Evolutionary conservation across 148 eudicot species (phyloP), one percentile per base, ranked within the genome.

Genomic region (Vaccinium corymbosum): DNA sequence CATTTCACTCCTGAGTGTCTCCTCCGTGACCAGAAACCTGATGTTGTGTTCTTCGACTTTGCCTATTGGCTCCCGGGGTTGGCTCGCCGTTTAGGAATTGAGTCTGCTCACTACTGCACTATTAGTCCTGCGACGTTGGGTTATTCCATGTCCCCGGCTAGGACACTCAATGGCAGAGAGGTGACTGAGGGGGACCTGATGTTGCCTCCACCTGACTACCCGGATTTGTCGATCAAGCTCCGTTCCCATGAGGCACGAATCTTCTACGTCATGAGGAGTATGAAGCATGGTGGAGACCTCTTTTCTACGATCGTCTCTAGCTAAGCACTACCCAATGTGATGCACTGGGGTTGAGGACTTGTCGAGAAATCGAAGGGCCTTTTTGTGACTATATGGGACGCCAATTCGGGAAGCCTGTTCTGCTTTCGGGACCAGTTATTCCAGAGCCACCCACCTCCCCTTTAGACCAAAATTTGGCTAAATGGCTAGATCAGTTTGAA

Each of bases 31-130:
- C 85, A 83, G 19, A 82, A 56, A 76, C 80, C 78, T 8, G 83
- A 83, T 27, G 55, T 68, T 7, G 72, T 78, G 13, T 78, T 86
- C 62, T 86, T 86, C 1, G 79, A 86, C 42, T 77, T 82, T 46
- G 12, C 85, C 29, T 53, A 82, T 0, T 78, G 82, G 87, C 1
- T 83, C 7, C 83, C 88, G 4, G 27, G 7, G 1, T 1, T 86
- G 80, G 80, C 85, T 7, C 32, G 55, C 0, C 25, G 76, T 38
- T 32, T 82, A 4, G 75, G 83, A 14, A 78, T 72, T 66, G 71
- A 52, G 51, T 70, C 85, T 0, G 12, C 83, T 4, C 38, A 20
- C 17, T 86, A 83, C 32, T 19, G 56, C 78, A 22, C 35, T 1
- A 4, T 66, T 4, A 73, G 4, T 71, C 52, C 85, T 8, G 48